Evolutionary conservation across 2,329 filamentous ascomycete genomes (phyloP).

Genomic region (Talaromyces verruculosus): DNA sequence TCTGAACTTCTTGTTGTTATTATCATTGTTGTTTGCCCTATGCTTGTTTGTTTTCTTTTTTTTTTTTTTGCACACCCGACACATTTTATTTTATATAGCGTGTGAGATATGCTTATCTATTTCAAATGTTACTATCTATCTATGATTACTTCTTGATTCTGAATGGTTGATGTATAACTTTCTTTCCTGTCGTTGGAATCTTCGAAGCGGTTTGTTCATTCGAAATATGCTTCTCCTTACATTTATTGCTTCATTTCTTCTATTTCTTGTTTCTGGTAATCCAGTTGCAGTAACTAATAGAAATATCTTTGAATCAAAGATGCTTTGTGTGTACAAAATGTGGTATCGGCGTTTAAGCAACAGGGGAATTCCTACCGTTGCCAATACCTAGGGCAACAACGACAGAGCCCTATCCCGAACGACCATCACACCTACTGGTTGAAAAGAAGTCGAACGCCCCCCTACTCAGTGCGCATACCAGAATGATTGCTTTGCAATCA

Average conservation of each 20-base stretch:
- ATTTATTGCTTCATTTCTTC: not conserved
- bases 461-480: too few relatives aligned
- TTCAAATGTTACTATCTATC: not conserved
- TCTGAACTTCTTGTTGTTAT: constrained; percentile 2
- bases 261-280: not conserved
- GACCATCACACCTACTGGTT: too few relatives aligned
- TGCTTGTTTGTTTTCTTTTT: not conserved
- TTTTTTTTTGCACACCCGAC: not conserved
- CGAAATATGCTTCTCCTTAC: too few relatives aligned
- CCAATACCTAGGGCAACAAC: too few relatives aligned
- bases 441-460: too few relatives aligned
- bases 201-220: not conserved
- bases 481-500: too few relatives aligned
- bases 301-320: too few relatives aligned
- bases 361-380: too few relatives aligned
- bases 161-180: not conserved
- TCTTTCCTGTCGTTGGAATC: not conserved
- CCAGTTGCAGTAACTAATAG: too few relatives aligned
- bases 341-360: too few relatives aligned
- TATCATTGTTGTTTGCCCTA: not conserved
- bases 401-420: too few relatives aligned
- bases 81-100: not conserved
- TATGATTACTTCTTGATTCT: not conserved
- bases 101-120: not conserved
- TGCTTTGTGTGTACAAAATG: too few relatives aligned